Percentiles rank a stretch among this genome's conserved stretches.
Evolutionary conservation across 306 rosid genomes (phyloP).

Genomic region (Cercis canadensis): DNA sequence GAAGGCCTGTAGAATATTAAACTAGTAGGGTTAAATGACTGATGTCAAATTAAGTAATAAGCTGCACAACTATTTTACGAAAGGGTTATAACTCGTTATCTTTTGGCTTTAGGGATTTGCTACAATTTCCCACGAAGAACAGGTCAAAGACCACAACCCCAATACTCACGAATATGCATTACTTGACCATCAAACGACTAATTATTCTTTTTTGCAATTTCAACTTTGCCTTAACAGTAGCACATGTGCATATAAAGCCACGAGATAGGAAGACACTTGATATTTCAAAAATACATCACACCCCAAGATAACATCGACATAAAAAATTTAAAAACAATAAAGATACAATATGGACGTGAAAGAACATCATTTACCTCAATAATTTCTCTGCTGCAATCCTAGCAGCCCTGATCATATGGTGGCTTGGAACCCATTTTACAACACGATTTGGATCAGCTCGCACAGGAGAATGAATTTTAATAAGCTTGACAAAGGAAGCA

Average conservation of each 20-base stretch:
- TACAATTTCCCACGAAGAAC: conserved; percentile 16
- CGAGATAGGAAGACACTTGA: conserved; percentile 21
- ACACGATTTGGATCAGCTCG: conserved; percentile 89
- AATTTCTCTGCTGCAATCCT: conserved; percentile 86
- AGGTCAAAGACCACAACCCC: conserved; percentile 26
- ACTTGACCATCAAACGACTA: conserved; percentile 21
- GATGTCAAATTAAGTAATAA: conserved; percentile 21
- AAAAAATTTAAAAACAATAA: conserved; percentile 5
- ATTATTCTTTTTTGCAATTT: conserved; percentile 27
- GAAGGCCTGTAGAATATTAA: not conserved
- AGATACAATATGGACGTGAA: not conserved
- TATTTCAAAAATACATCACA: conserved; percentile 9
- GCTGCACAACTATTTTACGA: too few species aligned
- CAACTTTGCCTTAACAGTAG: conserved; percentile 20
- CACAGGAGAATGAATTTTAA: conserved; percentile 96
- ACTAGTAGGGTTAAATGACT: conserved; percentile 6
- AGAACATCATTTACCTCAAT: conserved; percentile 55
- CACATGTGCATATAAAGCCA: not conserved
- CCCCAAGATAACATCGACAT: not conserved
- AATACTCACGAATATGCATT: too few species aligned
- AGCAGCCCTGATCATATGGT: conserved; percentile 58
- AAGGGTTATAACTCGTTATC: too few species aligned
- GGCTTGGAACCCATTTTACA: conserved; percentile 83
- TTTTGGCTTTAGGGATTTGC: not conserved
- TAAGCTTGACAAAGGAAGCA: conserved; percentile 64